These are phyloP conservation scores for Geoglossum cookeanum DNA, from an alignment of 2,329 filamentous ascomycete species.

Conservation along the genomic window DNA sequence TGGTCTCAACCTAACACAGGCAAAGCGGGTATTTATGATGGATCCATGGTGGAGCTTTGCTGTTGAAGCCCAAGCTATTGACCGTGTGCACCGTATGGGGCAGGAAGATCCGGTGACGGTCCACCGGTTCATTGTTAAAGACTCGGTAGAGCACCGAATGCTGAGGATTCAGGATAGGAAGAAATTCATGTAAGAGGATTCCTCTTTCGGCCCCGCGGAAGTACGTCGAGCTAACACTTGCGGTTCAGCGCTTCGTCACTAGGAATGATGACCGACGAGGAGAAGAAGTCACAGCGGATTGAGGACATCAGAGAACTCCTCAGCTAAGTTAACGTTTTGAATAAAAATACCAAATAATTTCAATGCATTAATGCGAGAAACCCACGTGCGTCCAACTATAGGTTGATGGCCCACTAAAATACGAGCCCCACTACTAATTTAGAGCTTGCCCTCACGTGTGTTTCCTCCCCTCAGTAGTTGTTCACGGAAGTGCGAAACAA, in stretches of 20 bases:
- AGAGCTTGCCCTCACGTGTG: too few species aligned
- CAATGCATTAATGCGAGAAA: too few species aligned
- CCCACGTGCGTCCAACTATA: too few species aligned
- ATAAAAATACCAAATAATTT: not conserved
- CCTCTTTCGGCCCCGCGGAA: not conserved
- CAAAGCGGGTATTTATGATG: constrained; percentile 93
- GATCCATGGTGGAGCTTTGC: constrained; percentile 99
- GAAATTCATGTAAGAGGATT: constrained; percentile 73
- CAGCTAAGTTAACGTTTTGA: constrained; percentile 25
- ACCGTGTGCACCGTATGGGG: constrained; percentile 93
- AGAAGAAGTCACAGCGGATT: constrained; percentile 74
- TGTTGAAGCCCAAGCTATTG: constrained; percentile 90
- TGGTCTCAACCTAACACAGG: constrained; percentile 77
- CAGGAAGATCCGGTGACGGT: constrained; percentile 76
- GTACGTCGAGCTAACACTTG: not conserved
- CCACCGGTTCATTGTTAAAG: constrained; percentile 70
- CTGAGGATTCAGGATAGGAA: constrained; percentile 83
- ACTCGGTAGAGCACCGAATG: constrained; percentile 92
- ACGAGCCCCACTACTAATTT: too few species aligned
- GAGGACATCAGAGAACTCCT: constrained; percentile 89
- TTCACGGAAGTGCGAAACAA: too few species aligned
- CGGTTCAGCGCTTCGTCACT: constrained; percentile 62
- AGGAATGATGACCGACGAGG: constrained; percentile 87
- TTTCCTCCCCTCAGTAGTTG: too few species aligned
- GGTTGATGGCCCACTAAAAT: too few species aligned